These are phyloP conservation scores for Mycena sanguinolenta DNA, from an alignment of 768 basidiomycete genomes.

Conservation along the genomic window DNA sequence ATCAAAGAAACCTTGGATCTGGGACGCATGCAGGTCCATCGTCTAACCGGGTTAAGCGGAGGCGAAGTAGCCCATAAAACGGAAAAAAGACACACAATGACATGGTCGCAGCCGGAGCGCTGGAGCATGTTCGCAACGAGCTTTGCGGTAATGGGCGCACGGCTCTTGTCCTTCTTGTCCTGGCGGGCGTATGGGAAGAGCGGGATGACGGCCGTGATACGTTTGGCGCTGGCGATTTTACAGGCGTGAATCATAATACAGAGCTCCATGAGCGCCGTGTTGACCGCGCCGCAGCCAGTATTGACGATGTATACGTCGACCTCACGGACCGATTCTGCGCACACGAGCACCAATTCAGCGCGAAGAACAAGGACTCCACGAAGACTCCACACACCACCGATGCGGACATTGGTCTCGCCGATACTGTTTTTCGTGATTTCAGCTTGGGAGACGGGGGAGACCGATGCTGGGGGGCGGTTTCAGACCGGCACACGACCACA, in stretches of 20 bases:
- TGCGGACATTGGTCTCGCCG: conserved; percentile 92
- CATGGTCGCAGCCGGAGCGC: conserved; percentile 94
- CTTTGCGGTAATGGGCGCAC: conserved; percentile 98
- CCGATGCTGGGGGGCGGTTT: conserved; percentile 75
- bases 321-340: conserved; percentile 94
- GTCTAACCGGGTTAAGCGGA: conserved; percentile 66
- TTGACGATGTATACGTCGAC: conserved; percentile 99
- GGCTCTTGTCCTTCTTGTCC: conserved; percentile 99
- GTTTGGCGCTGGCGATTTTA: conserved; percentile 98
- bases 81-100: conserved; percentile 77
- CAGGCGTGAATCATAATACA: conserved; percentile 99
- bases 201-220: conserved; percentile 98
- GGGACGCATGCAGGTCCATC: conserved; percentile 98
- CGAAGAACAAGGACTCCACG: background rate
- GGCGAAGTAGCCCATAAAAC: too few relatives aligned
- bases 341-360: background rate
- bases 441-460: conserved; percentile 86
- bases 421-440: conserved; percentile 90
- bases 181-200: conserved; percentile 97
- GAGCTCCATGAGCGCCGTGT: conserved; percentile 96
- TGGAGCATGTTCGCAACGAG: conserved; percentile 98
- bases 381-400: conserved; percentile 52
- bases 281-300: conserved; percentile 88
- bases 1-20: conserved; percentile 99
- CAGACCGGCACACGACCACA: conserved; percentile 42